These are phyloP conservation scores for Acer negundo DNA, from an alignment of 345 rosid genomes.

Conservation along the genomic window DNA sequence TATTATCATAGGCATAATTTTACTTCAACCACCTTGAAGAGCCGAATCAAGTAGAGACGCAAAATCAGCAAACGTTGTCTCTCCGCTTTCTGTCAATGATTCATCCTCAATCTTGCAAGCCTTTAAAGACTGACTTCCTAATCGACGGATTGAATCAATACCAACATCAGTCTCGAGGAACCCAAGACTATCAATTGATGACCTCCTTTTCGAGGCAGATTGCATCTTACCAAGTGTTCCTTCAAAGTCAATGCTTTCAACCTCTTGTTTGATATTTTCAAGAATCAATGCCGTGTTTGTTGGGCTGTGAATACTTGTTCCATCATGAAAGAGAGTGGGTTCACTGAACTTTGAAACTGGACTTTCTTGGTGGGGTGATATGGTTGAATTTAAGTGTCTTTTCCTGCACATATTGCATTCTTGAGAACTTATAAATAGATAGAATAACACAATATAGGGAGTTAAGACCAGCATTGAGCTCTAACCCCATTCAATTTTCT, in stretches of 20 bases:
- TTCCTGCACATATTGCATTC: constrained; percentile 50
- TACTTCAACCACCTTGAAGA: constrained; percentile 64
- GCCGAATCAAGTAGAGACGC: constrained; percentile 91
- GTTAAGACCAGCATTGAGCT: background rate
- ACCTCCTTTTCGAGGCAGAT: constrained; percentile 57
- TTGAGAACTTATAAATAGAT: constrained; percentile 5
- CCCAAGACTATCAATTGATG: constrained; percentile 41
- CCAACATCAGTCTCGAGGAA: constrained; percentile 41
- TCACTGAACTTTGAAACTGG: constrained; percentile 55
- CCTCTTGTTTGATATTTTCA: constrained; percentile 92
- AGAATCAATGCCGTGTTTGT: constrained; percentile 89
- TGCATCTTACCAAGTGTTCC: constrained; percentile 40
- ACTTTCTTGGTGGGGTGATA: constrained; percentile 57
- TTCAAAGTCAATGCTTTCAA: constrained; percentile 53
- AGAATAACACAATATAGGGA: background rate
- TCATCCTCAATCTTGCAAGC: constrained; percentile 89
- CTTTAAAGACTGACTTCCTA: constrained; percentile 68
- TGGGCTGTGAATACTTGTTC: constrained; percentile 80
- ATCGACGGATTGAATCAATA: constrained; percentile 41
- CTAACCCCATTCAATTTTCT: background rate
- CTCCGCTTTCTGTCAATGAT: constrained; percentile 61
- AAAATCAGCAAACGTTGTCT: constrained; percentile 67
- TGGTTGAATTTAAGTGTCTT: constrained; percentile 57
- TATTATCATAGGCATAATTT: background rate
- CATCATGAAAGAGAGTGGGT: constrained; percentile 72